Evolutionary conservation across 225 moss, liverwort and hornwort genomes (phyloP).

Genomic region (Bryoerythrophyllum caledonicum): DNA sequence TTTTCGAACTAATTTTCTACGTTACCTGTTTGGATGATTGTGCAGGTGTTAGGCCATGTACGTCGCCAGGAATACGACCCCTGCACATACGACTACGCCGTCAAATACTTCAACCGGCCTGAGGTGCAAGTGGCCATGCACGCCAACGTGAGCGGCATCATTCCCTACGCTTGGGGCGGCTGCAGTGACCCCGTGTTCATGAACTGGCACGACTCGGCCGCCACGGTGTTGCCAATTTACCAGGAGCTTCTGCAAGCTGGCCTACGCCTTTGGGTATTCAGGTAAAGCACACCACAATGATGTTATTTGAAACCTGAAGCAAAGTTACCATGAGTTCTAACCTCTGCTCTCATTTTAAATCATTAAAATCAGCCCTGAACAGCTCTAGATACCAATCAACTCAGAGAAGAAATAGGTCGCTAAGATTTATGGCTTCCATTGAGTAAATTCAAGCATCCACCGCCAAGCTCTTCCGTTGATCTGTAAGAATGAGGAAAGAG

Average conservation of each 20-base stretch:
- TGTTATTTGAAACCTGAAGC: too few species aligned
- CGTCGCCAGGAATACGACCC: conserved; percentile 31
- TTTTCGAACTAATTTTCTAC: not conserved
- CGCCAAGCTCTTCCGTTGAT: too few species aligned
- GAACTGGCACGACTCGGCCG: conserved; percentile 33
- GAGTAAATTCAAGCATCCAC: too few species aligned
- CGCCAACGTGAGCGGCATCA: conserved; percentile 42
- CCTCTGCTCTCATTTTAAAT: too few species aligned
- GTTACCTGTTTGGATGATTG: too few species aligned
- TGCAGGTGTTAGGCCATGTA: conserved; percentile 17
- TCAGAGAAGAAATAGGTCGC: too few species aligned
- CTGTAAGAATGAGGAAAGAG: too few species aligned
- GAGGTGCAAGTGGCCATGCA: conserved; percentile 64
- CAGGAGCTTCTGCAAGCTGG: conserved; percentile 37
- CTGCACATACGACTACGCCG: conserved; percentile 40
- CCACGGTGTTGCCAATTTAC: conserved; percentile 42
- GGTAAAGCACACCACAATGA: not conserved
- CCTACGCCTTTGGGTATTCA: conserved; percentile 40
- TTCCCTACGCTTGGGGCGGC: conserved; percentile 43
- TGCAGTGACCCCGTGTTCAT: conserved; percentile 32
- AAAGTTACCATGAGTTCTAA: too few species aligned
- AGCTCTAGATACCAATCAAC: too few species aligned
- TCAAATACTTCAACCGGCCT: conserved; percentile 53
- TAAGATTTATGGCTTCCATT: too few species aligned
- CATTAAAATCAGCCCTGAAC: too few species aligned